Percentiles rank a stretch among this genome's conserved stretches.
These are phyloP conservation scores for Globisporangium emineosum DNA, from an alignment of 352 stramenopile species.

Conservation along the genomic window DNA sequence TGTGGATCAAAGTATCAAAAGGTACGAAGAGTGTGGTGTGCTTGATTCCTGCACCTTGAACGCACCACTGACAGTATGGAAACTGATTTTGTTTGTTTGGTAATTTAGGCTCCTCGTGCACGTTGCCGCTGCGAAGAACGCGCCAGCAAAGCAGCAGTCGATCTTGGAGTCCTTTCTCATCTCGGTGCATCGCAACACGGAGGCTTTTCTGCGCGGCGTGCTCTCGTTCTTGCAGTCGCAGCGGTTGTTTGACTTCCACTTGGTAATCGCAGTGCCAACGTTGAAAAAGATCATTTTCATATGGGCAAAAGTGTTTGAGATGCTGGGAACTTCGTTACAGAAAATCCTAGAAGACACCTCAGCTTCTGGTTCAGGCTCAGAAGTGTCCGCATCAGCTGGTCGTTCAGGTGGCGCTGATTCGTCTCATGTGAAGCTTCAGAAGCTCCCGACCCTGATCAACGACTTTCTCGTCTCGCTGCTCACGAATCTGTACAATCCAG, in stretches of 20 bases:
- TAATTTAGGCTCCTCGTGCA: constrained; percentile 46
- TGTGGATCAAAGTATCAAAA: constrained; percentile 69
- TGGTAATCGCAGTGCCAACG: constrained; percentile 48
- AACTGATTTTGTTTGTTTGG: not conserved
- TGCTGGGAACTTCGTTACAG: constrained; percentile 36
- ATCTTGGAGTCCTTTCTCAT: constrained; percentile 64
- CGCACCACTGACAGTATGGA: not conserved
- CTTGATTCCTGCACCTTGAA: no score
- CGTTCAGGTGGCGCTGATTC: constrained; percentile 16
- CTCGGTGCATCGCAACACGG: constrained; percentile 62
- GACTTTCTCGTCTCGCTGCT: constrained; percentile 65
- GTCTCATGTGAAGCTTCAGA: constrained; percentile 42
- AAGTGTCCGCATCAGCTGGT: constrained; percentile 15
- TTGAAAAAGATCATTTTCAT: constrained; percentile 74
- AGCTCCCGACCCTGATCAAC: constrained; percentile 65
- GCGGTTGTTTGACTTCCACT: constrained; percentile 57
- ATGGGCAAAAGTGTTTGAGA: constrained; percentile 71
- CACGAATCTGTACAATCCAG: constrained; percentile 40
- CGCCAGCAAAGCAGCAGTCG: constrained; percentile 39
- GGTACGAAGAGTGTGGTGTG: constrained; percentile 23
- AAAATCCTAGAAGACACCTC: constrained; percentile 22
- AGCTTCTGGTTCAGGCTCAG: constrained; percentile 8
- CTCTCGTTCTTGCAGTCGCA: constrained; percentile 68
- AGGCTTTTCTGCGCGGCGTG: constrained; percentile 69
- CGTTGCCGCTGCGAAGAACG: constrained; percentile 46